A percentile compares a stretch with the other conserved stretches of the same genome.
These are phyloP conservation scores for Hyaloraphidium curvatum DNA, from an alignment of 192 early-diverging fungal species.

Conservation along the genomic window DNA sequence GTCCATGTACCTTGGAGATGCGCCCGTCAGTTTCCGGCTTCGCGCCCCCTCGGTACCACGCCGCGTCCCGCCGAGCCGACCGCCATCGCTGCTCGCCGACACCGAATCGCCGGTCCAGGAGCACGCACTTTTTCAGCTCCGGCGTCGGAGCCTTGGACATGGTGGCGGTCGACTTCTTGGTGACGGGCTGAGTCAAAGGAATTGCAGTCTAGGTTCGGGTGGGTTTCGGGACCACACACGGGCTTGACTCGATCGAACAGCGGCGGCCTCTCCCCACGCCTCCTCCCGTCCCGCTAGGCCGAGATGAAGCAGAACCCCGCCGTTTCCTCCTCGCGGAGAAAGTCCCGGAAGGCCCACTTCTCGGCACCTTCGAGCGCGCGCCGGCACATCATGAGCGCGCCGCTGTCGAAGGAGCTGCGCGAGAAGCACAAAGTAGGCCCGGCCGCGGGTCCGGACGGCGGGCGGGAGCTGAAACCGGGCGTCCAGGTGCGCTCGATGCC, in stretches of 20 bases:
- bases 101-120: not conserved
- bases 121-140: slow-evolving; percentile 35
- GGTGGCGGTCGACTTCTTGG: too few species aligned
- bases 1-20: slow-evolving; percentile 61
- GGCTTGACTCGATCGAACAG: too few species aligned
- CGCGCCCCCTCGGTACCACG: not conserved
- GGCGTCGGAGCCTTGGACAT: slow-evolving; percentile 43
- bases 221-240: too few species aligned
- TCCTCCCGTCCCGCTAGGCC: too few species aligned
- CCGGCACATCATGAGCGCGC: slow-evolving; percentile 89
- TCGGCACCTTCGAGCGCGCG: slow-evolving; percentile 82
- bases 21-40: slow-evolving; percentile 2
- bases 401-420: slow-evolving; percentile 94
- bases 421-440: slow-evolving; percentile 86
- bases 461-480: too few species aligned
- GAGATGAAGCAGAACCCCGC: too few species aligned
- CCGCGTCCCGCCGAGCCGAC: not conserved
- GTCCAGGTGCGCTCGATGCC: slow-evolving; percentile 79
- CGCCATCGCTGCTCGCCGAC: not conserved
- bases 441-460: too few species aligned
- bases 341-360: slow-evolving; percentile 98
- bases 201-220: too few species aligned
- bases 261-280: too few species aligned
- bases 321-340: slow-evolving; percentile 77
- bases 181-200: too few species aligned